Evolutionary conservation across 2,329 filamentous ascomycete species (phyloP).

Genomic region (Ustulina deusta): DNA sequence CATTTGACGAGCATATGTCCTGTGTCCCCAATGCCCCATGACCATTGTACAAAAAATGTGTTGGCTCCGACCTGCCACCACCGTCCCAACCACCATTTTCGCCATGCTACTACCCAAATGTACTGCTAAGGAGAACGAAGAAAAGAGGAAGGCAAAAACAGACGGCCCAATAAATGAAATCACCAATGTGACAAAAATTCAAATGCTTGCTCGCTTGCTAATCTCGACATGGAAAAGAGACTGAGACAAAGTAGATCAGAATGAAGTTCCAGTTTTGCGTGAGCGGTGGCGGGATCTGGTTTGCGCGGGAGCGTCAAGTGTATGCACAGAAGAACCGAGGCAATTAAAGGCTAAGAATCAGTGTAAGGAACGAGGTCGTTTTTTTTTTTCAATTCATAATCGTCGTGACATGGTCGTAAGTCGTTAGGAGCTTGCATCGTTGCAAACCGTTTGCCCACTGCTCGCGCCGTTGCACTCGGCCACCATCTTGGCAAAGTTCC

Average conservation of each 20-base stretch:
- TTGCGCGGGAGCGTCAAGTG: constrained; percentile 52
- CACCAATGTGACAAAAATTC: constrained; percentile 42
- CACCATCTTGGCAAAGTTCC: constrained; percentile 92
- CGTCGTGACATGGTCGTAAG: constrained; percentile 55
- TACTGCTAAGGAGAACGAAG: constrained; percentile 38
- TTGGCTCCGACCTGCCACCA: constrained; percentile 43
- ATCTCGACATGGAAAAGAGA: constrained; percentile 49
- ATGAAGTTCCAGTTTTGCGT: constrained; percentile 50
- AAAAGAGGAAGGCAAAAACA: neutral
- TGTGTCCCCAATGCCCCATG: constrained; percentile 43
- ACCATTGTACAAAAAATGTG: constrained; percentile 52
- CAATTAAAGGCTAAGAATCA: constrained; percentile 44
- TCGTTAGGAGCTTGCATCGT: constrained; percentile 59
- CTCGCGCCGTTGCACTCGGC: constrained; percentile 73
- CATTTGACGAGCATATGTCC: constrained; percentile 43
- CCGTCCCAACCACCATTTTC: constrained; percentile 50
- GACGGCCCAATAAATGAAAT: constrained; percentile 31
- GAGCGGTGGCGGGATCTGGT: constrained; percentile 52
- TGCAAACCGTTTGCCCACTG: constrained; percentile 57
- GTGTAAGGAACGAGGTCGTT: constrained; percentile 35
- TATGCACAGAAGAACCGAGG: constrained; percentile 48
- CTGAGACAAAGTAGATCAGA: constrained; percentile 48
- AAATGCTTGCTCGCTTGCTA: constrained; percentile 57
- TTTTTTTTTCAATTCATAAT: constrained; percentile 41
- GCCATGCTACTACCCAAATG: constrained; percentile 50